Conservation (phyloP, 2,329 filamentous ascomycete species). For the Clonostachys chloroleuca region DNA sequence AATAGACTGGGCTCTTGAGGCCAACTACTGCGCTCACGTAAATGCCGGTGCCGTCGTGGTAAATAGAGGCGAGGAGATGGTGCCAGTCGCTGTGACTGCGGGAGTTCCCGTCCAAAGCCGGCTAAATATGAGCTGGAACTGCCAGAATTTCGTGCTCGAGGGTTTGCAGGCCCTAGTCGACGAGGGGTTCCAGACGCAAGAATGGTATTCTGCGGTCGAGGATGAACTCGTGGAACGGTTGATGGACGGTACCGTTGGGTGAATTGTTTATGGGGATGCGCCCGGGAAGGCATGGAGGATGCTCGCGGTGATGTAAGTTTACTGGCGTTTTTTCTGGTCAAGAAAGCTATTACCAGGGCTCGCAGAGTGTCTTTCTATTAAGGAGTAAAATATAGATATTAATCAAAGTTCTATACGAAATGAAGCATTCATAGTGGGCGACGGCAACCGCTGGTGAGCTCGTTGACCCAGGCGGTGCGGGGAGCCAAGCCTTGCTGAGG, state of each 20-base stretch:
- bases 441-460: no score
- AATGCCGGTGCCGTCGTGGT: constrained; percentile 8
- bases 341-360: no score
- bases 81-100: constrained; percentile 4
- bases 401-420: no score
- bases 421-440: no score
- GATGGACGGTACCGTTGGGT: constrained; percentile 2
- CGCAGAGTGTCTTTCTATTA: no score
- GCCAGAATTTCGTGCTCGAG: constrained; percentile 7
- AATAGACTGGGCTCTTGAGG: constrained; percentile 5
- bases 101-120: constrained; percentile 1
- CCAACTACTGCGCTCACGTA: constrained; percentile 6
- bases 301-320: no score
- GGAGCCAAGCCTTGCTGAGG: no score
- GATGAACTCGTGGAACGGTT: constrained; percentile 5
- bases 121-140: constrained; percentile 6
- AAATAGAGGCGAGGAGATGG: constrained; percentile 3
- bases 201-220: constrained; percentile 5
- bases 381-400: no score
- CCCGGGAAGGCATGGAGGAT: no score
- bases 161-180: constrained; percentile 5
- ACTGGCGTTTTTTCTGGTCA: no score
- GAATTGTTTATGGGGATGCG: no score
- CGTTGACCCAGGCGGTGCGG: no score
- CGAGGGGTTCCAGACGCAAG: constrained; percentile 5